Percentiles rank a stretch among this genome's conserved stretches.
Evolutionary conservation across 2,329 filamentous ascomycete species (phyloP).

Genomic region (Colletotrichum plurivorum): DNA sequence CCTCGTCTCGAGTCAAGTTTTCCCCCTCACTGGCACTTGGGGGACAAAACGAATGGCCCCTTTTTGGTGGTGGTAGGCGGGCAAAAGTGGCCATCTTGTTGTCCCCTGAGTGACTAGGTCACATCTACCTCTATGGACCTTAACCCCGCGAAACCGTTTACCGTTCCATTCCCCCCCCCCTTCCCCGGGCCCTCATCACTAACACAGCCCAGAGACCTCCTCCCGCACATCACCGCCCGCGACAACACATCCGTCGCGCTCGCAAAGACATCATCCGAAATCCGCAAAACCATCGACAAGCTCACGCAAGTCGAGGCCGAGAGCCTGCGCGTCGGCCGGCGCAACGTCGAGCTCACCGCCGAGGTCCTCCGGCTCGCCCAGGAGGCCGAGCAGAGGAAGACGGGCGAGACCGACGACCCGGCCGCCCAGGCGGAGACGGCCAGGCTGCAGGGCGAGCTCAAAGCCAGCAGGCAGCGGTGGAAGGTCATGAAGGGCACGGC

Average conservation of each 20-base stretch:
- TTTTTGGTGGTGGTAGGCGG: no score
- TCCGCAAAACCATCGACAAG: slow-evolving; percentile 65
- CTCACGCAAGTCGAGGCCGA: slow-evolving; percentile 72
- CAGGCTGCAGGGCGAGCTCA: slow-evolving; percentile 71
- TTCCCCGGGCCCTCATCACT: not conserved
- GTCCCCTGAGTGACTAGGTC: no score
- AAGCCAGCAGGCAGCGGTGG: slow-evolving; percentile 76
- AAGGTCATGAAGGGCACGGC: slow-evolving; percentile 83
- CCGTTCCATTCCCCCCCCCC: not conserved
- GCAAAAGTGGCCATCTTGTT: no score
- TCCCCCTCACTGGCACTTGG: not conserved
- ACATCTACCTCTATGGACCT: not conserved
- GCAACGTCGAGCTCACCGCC: slow-evolving; percentile 74
- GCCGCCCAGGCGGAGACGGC: slow-evolving; percentile 69
- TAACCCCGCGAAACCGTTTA: not conserved
- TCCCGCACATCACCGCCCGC: slow-evolving; percentile 76
- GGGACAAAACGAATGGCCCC: no score
- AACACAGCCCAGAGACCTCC: slow-evolving; percentile 69
- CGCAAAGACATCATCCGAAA: slow-evolving; percentile 69
- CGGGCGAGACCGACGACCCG: slow-evolving; percentile 67
- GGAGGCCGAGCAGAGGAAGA: slow-evolving; percentile 66
- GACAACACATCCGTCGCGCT: slow-evolving; percentile 77
- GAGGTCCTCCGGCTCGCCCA: slow-evolving; percentile 75
- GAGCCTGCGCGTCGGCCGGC: slow-evolving; percentile 67
- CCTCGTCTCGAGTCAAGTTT: not conserved